A percentile compares a stretch with the other conserved stretches of the same genome.
Conservation (phyloP, 164 flowering plant genomes). For the Cinnamomum micranthum region DNA sequence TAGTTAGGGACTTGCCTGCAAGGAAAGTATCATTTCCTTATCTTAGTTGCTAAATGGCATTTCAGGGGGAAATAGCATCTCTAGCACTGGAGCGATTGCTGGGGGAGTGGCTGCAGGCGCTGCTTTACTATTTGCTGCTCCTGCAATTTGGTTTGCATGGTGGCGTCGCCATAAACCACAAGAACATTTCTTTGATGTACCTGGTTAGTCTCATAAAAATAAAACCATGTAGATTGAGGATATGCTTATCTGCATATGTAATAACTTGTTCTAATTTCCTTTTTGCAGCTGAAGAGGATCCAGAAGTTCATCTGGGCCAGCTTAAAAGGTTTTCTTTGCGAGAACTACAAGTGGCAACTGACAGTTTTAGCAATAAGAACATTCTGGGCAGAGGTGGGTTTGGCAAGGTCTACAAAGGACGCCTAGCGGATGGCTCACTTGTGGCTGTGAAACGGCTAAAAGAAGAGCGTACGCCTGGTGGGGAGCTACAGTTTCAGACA, state of each 20-base stretch:
- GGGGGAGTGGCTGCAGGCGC: conserved; percentile 55
- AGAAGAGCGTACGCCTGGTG: conserved; percentile 37
- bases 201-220: conserved; percentile 31
- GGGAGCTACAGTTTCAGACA: conserved; percentile 41
- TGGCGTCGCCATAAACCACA: conserved; percentile 42
- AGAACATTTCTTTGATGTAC: conserved; percentile 46
- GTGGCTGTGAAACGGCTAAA: conserved; percentile 42
- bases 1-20: background rate
- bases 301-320: conserved; percentile 50
- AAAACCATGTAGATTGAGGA: conserved; percentile 28
- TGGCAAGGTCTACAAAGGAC: conserved; percentile 41
- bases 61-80: conserved; percentile 24
- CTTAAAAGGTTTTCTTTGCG: conserved; percentile 44
- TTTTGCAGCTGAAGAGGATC: conserved; percentile 48
- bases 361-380: conserved; percentile 39
- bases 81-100: conserved; percentile 44
- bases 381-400: conserved; percentile 44
- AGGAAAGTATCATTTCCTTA: background rate
- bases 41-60: background rate
- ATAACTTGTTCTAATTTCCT: conserved; percentile 11
- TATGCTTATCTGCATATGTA: conserved; percentile 33
- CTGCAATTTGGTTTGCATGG: conserved; percentile 43
- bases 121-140: conserved; percentile 46
- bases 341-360: conserved; percentile 46
- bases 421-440: conserved; percentile 40